These are phyloP conservation scores for Metarhizium anisopliae DNA, from an alignment of 2,329 filamentous ascomycete genomes.

Conservation along the genomic window DNA sequence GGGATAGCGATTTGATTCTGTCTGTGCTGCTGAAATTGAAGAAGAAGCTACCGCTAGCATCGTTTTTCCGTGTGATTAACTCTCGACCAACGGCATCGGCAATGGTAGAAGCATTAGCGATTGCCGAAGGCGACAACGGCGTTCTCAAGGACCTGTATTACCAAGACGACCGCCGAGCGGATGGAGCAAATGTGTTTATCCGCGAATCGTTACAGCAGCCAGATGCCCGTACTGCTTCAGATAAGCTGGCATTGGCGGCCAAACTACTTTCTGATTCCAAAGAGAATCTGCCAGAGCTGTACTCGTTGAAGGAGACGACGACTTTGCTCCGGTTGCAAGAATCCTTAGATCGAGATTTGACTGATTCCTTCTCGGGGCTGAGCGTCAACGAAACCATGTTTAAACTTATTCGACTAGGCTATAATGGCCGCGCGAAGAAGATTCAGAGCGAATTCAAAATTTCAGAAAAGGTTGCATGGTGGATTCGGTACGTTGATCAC, in stretches of 20 bases:
- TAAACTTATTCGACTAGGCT: constrained; percentile 73
- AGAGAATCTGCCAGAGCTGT: constrained; percentile 65
- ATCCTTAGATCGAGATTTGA: constrained; percentile 74
- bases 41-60: constrained; percentile 80
- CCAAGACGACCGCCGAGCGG: constrained; percentile 84
- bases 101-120: constrained; percentile 76
- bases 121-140: constrained; percentile 60
- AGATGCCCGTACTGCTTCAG: constrained; percentile 59
- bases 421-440: constrained; percentile 77
- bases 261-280: constrained; percentile 79
- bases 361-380: constrained; percentile 68
- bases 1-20: constrained; percentile 87
- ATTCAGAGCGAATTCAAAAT: constrained; percentile 89
- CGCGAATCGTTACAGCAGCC: constrained; percentile 71
- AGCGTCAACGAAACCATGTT: constrained; percentile 89
- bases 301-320: constrained; percentile 69
- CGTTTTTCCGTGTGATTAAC: constrained; percentile 89
- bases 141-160: constrained; percentile 95
- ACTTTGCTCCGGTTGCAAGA: constrained; percentile 81
- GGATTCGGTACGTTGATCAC: constrained; percentile 49
- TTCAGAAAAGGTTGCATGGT: constrained; percentile 82
- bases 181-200: constrained; percentile 81
- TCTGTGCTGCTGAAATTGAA: constrained; percentile 82
- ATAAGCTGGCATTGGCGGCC: constrained; percentile 81
- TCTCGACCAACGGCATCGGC: constrained; percentile 76